phyloP scores from a whole-genome alignment of 768 basidiomycete species.

The Leccinum rimulosum region DNA sequence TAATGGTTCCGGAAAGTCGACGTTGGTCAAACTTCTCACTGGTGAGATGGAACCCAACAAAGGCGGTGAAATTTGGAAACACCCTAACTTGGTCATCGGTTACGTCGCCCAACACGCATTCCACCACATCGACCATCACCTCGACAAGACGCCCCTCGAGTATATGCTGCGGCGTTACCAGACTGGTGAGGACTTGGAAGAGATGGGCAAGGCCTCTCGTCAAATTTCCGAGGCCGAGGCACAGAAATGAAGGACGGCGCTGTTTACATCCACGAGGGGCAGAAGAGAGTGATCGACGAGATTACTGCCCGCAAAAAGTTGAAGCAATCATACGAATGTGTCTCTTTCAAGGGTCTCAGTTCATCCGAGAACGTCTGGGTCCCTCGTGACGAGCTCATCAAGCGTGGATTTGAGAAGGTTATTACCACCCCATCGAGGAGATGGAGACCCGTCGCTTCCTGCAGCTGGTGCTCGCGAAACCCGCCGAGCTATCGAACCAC shows the following conservation, averaged over 20 bases:
- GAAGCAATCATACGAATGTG: constrained; percentile 97
- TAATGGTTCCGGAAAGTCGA: constrained; percentile 98
- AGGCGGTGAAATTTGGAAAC: constrained; percentile 98
- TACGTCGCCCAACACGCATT: constrained; percentile 99
- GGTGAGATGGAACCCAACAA: constrained; percentile 96
- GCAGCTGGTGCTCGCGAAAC: constrained; percentile 37
- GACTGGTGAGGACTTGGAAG: constrained; percentile 98
- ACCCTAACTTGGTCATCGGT: constrained; percentile 98
- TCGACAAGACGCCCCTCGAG: constrained; percentile 98
- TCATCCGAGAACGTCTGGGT: constrained; percentile 99
- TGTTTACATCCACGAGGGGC: constrained; percentile 82
- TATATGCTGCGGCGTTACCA: constrained; percentile 99
- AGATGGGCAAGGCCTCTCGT: constrained; percentile 89
- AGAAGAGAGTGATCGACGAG: constrained; percentile 95
- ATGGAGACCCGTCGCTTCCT: constrained; percentile 44
- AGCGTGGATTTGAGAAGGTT: constrained; percentile 96
- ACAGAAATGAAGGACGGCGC: constrained; percentile 96
- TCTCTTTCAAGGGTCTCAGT: constrained; percentile 90
- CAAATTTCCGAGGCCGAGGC: constrained; percentile 84
- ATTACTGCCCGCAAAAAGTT: constrained; percentile 90
- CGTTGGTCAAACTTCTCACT: constrained; percentile 94
- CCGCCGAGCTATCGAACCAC: constrained; percentile 36
- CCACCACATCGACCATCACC: constrained; percentile 98
- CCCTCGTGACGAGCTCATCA: constrained; percentile 93
- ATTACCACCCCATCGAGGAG: constrained; percentile 37